Base-by-base conservation (phyloP, 331 rosid species). In the Arachis monticola region DNA sequence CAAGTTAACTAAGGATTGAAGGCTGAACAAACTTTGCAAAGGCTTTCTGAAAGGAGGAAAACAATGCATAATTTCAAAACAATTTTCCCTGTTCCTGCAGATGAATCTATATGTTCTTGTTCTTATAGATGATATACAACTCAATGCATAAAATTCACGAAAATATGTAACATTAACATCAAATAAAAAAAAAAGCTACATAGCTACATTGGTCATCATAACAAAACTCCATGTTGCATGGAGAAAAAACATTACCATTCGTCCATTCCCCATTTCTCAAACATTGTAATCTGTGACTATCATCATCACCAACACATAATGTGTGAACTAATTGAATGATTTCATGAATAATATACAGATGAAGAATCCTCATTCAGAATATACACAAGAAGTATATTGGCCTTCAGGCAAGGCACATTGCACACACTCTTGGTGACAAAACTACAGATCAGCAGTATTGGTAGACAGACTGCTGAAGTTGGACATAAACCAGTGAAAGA, bases 311-410 rank as follows among this genome's bases (percentile, higher is more conserved):
- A 81, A 82, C 83, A 72, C 64, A 83, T 69, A 81, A 66, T 70
- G 88, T 83, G 48, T 73, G 77, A 83, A 77, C 79, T 73, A 73
- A 77, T 74, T 61, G 71, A 84, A 84, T 70, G 84, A 72, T 78
- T 82, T 78, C 85, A 69, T 73, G 75, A 70, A 77, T 69, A 87
- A 87, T 88, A 79, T 89, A 87, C 88, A 86, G 74, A 88, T 76
- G 85, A 85, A 83, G 84, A 74, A 86, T 83, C 87, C 82, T 76
- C 82, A 60, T 81, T 84, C 78, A 77, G 73, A 83, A 83, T 87
- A 84, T 86, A 91, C 93, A 91, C 82, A 76, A 66, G 88, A 72
- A 81, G 86, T 76, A 85, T 81, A 81, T 77, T 77, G 83, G 87
- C 88, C 85, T 82, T 60, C 67, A 61, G 87, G 86, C 76, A 71